A percentile compares a stretch with the other conserved stretches of the same genome.
Evolutionary conservation across 2,329 filamentous ascomycete species (phyloP).

Genomic region (Taxawa tesnikishii): DNA sequence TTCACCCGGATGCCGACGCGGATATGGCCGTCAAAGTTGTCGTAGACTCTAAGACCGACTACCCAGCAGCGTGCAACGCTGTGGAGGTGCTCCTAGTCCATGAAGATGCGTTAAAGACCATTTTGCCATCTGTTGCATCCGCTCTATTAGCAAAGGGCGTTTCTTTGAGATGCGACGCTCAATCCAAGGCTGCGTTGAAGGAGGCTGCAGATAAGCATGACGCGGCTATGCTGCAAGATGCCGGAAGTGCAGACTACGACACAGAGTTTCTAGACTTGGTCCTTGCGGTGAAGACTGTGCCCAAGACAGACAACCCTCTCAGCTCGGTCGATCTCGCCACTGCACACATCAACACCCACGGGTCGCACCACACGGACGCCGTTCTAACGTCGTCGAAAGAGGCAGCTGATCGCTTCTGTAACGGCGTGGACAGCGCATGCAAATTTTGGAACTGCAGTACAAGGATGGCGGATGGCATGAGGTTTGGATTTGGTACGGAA

Average conservation of each 20-base stretch:
- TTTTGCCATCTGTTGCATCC: constrained; percentile 60
- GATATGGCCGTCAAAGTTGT: constrained; percentile 63
- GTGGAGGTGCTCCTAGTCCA: constrained; percentile 87
- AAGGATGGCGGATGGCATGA: constrained; percentile 89
- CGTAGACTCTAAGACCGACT: constrained; percentile 85
- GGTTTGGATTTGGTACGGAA: constrained; percentile 95
- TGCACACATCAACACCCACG: constrained; percentile 80
- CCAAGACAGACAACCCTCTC: constrained; percentile 15
- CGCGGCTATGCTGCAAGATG: constrained; percentile 45
- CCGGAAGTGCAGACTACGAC: constrained; percentile 59
- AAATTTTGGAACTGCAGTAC: constrained; percentile 97
- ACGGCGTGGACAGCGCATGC: constrained; percentile 73
- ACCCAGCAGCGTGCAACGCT: constrained; percentile 90
- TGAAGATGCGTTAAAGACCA: constrained; percentile 50
- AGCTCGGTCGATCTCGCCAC: constrained; percentile 55
- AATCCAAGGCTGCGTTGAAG: constrained; percentile 52
- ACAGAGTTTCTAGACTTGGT: constrained; percentile 84
- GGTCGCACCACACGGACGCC: constrained; percentile 86
- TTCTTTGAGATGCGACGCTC: constrained; percentile 63
- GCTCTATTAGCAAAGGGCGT: constrained; percentile 69
- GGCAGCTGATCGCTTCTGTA: constrained; percentile 72
- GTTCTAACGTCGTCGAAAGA: constrained; percentile 63
- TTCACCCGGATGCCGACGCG: constrained; percentile 65
- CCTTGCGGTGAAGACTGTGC: constrained; percentile 71
- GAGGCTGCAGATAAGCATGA: constrained; percentile 30